A percentile compares a stretch with the other conserved stretches of the same genome.
Conservation (phyloP, 1,139 yeast species). For the Sugiyamaella sp. region DNA sequence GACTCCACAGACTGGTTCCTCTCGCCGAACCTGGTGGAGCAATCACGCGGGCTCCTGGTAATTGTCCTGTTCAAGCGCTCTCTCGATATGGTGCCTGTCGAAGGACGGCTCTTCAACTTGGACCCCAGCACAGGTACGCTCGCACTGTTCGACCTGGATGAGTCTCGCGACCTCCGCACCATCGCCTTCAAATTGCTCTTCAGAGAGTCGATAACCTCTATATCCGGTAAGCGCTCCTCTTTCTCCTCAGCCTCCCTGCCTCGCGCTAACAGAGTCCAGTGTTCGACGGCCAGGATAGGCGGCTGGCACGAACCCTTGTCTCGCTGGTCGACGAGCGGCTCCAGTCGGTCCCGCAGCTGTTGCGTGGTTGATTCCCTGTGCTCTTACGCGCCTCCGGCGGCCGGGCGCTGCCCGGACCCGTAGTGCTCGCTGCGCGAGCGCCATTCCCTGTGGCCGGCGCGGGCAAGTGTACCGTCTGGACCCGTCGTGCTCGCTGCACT, state of each 20-base stretch:
- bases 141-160: constrained; percentile 18
- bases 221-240: constrained; percentile 16
- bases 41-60: constrained; percentile 12
- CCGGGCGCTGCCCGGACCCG: constrained; percentile 5
- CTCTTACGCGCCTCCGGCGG: constrained; percentile 6
- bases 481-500: too few species aligned
- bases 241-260: not conserved
- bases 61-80: constrained; percentile 6
- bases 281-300: constrained; percentile 15
- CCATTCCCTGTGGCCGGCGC: not conserved
- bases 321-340: constrained; percentile 6
- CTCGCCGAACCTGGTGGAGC: constrained; percentile 1
- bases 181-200: constrained; percentile 12
- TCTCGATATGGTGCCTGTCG: constrained; percentile 23
- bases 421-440: not conserved
- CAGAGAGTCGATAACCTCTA: constrained; percentile 4
- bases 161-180: not conserved
- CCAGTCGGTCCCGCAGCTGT: constrained; percentile 12
- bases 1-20: constrained; percentile 2
- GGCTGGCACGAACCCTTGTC: not conserved
- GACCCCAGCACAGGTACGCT: constrained; percentile 32
- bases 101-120: constrained; percentile 29
- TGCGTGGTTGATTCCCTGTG: not conserved
- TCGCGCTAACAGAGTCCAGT: constrained; percentile 7
- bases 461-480: not conserved